Conservation (phyloP, 257 asterid genomes). For the Fraxinus quadrangulata region DNA sequence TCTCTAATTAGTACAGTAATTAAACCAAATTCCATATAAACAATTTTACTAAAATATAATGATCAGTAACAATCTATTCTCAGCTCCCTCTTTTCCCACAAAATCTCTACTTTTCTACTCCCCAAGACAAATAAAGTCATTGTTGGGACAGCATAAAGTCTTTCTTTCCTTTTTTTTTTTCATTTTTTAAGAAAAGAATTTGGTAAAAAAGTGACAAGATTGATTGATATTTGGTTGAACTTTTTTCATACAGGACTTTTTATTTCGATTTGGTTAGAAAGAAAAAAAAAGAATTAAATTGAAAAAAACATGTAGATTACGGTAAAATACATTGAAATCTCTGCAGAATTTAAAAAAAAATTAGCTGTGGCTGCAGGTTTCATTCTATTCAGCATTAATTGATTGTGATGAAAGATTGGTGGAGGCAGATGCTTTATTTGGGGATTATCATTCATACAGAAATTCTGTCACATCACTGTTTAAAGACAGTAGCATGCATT, state of each 20-base stretch:
- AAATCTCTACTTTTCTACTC: constrained; percentile 3
- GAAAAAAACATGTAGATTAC: not conserved
- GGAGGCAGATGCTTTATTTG: not conserved
- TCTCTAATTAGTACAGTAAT: constrained; percentile 14
- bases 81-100: not conserved
- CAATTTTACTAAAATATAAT: no score
- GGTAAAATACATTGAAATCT: not conserved
- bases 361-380: not conserved
- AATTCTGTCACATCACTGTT: not conserved
- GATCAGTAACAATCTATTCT: not conserved
- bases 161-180: not conserved
- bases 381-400: constrained; percentile 2
- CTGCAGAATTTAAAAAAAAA: not conserved
- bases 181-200: not conserved
- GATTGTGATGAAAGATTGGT: not conserved
- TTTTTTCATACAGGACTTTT: not conserved
- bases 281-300: not conserved
- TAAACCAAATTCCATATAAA: not conserved
- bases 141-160: not conserved
- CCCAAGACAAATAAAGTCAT: not conserved
- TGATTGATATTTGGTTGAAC: not conserved
- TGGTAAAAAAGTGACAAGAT: no score
- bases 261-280: not conserved
- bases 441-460: constrained; percentile 5
- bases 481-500: constrained; percentile 2